A percentile compares a stretch with the other conserved stretches of the same genome.
phyloP scores from a whole-genome alignment of 164 flowering plant genomes.

The Malania oleifera region DNA sequence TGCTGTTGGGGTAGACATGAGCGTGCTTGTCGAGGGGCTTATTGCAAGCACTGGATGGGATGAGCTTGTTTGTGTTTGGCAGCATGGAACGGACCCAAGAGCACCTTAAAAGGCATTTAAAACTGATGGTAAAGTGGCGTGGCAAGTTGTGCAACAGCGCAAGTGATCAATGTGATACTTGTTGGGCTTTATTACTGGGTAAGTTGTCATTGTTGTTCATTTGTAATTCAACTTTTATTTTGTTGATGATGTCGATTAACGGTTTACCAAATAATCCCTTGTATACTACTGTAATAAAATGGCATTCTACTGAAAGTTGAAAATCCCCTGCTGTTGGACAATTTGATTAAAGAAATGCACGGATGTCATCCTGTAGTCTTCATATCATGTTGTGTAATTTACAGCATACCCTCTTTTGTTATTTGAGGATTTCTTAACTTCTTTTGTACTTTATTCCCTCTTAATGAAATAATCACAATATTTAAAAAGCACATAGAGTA shows the following conservation, averaged over 20 bases:
- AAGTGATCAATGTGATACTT: background rate
- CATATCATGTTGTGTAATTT: too few species aligned
- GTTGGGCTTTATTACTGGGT: background rate
- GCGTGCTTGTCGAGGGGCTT: constrained; percentile 92
- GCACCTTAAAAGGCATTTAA: constrained; percentile 38
- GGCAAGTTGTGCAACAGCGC: too few species aligned
- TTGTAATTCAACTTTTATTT: background rate
- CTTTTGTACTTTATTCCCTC: too few species aligned
- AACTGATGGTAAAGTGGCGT: background rate
- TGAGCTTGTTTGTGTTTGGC: constrained; percentile 93
- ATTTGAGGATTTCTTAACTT: too few species aligned
- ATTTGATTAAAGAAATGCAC: too few species aligned
- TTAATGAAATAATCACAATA: too few species aligned
- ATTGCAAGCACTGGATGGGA: constrained; percentile 98
- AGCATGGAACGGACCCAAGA: constrained; percentile 85
- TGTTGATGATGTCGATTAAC: background rate
- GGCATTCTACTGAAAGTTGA: too few species aligned
- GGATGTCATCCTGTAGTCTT: too few species aligned
- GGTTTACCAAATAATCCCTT: background rate
- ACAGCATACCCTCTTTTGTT: too few species aligned
- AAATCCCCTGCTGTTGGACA: too few species aligned
- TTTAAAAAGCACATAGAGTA: too few species aligned
- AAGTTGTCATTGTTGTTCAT: background rate
- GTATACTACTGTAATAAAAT: constrained; percentile 5
- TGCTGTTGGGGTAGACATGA: constrained; percentile 93